phyloP scores from a whole-genome alignment of 176 grass and related monocot genomes.

The Carex pumila region DNA sequence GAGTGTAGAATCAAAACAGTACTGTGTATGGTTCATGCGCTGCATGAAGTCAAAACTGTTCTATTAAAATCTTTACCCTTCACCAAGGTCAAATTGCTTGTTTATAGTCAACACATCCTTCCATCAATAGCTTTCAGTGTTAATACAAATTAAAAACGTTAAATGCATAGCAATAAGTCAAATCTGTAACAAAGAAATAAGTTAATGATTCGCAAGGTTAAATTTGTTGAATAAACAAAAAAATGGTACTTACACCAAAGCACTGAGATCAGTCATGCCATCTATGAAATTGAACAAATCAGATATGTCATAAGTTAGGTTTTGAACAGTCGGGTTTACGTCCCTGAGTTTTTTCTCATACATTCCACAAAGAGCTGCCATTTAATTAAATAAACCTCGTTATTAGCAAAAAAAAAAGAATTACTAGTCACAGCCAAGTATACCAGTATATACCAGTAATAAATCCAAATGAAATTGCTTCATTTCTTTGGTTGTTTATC shows the following conservation, averaged over 20 bases:
- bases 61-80: no score
- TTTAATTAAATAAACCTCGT: constrained; percentile 8
- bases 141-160: not conserved
- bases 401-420: not conserved
- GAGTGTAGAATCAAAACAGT: no score
- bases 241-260: constrained; percentile 59
- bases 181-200: not conserved
- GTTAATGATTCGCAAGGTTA: not conserved
- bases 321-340: constrained; percentile 49
- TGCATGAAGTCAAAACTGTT: no score
- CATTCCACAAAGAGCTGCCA: constrained; percentile 56
- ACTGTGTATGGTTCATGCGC: no score
- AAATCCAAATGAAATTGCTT: not conserved
- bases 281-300: constrained; percentile 82
- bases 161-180: not conserved
- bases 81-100: not conserved
- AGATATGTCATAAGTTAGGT: constrained; percentile 68
- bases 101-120: not conserved
- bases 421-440: not conserved
- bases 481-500: not conserved
- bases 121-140: not conserved
- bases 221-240: not conserved
- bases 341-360: constrained; percentile 88
- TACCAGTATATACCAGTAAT: not conserved
- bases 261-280: constrained; percentile 59